Percentiles rank a stretch among this genome's conserved stretches.
Conservation (phyloP, 2,329 filamentous ascomycete genomes). For the Polytolypa hystricis region DNA sequence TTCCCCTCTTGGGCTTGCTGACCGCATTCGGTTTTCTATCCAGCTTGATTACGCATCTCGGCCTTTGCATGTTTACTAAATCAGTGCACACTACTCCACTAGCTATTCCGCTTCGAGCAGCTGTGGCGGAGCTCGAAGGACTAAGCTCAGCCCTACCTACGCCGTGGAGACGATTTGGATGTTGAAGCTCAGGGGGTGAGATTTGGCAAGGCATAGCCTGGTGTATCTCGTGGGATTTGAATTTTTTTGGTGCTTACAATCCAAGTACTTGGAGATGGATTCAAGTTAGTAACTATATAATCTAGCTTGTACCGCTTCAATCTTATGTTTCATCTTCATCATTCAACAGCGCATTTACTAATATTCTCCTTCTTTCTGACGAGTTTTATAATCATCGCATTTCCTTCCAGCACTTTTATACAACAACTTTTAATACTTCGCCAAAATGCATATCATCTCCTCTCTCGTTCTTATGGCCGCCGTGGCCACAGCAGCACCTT, state of each 20-base stretch:
- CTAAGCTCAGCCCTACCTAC: background rate
- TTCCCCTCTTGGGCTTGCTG: background rate
- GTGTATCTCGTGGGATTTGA: background rate
- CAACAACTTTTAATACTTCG: background rate
- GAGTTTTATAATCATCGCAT: background rate
- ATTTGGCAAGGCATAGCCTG: background rate
- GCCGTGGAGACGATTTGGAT: background rate
- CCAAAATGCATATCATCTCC: background rate
- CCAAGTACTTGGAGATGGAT: background rate
- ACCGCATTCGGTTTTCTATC: background rate
- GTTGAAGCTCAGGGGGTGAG: background rate
- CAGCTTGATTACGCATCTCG: background rate
- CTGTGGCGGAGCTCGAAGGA: background rate
- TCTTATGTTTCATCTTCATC: background rate
- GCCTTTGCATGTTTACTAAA: background rate
- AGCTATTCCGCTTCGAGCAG: background rate
- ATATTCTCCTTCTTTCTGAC: background rate
- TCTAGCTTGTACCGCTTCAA: background rate
- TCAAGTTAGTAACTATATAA: background rate
- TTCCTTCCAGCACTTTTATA: background rate
- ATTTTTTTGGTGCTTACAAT: background rate
- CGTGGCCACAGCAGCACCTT: background rate
- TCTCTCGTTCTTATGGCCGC: background rate
- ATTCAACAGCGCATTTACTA: background rate
- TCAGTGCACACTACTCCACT: background rate